Conservation (phyloP, 2,329 filamentous ascomycete species). For the Aureobasidium subglaciale region DNA sequence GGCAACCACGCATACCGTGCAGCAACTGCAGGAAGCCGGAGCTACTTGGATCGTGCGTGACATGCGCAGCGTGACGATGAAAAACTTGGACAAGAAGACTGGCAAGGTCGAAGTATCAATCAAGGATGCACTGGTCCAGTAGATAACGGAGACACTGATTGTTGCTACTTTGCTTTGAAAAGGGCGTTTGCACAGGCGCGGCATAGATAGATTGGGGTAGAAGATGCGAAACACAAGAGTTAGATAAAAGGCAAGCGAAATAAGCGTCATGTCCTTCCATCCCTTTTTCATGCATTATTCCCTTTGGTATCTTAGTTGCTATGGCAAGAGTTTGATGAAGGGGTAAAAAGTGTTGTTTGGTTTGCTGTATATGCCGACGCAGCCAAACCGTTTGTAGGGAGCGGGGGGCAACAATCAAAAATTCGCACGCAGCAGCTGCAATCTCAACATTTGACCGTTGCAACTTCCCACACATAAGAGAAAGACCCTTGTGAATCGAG, state of each 20-base stretch:
- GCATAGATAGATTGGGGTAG: background rate
- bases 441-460: background rate
- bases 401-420: background rate
- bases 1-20: conserved; percentile 71
- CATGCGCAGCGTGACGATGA: conserved; percentile 63
- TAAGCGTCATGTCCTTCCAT: background rate
- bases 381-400: background rate
- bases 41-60: conserved; percentile 85
- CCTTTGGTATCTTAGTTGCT: background rate
- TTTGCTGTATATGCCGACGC: background rate
- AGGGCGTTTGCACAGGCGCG: background rate
- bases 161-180: background rate
- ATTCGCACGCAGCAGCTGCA: background rate
- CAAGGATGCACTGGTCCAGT: conserved; percentile 47
- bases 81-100: conserved; percentile 45
- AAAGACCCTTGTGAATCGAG: background rate
- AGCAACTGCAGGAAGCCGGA: conserved; percentile 64
- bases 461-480: background rate
- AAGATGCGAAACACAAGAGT: background rate
- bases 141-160: background rate
- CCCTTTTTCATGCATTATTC: background rate
- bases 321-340: conserved; percentile 5
- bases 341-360: background rate
- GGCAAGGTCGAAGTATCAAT: conserved; percentile 64
- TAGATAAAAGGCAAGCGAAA: background rate